A percentile compares a stretch with the other conserved stretches of the same genome.
phyloP scores from a whole-genome alignment of 495 filamentous ascomycete genomes.

The Rhizodiscina lignyota region DNA sequence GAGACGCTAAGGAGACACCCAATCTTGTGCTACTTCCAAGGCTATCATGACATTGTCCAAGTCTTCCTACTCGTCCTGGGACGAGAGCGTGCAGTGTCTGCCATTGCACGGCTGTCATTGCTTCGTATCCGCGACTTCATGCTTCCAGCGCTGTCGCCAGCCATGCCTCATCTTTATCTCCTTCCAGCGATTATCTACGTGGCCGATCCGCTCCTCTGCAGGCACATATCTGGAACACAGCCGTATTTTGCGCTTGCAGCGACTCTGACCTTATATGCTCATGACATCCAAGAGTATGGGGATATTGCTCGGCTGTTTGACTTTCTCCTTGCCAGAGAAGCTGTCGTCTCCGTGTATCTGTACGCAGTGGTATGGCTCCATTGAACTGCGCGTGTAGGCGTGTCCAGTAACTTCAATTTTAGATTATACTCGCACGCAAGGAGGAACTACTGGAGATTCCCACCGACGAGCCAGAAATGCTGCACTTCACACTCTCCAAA shows the following conservation, averaged over 20 bases:
- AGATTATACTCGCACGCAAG: constrained; percentile 64
- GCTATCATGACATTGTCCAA: constrained; percentile 96
- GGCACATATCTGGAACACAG: constrained; percentile 57
- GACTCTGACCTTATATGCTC: constrained; percentile 86
- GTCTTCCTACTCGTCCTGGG: constrained; percentile 82
- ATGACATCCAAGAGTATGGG: constrained; percentile 80
- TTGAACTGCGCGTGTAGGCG: neutral
- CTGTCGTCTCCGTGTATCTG: constrained; percentile 74
- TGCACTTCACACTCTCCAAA: constrained; percentile 77
- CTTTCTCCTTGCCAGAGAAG: constrained; percentile 68
- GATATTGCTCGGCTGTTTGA: constrained; percentile 84
- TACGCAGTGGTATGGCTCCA: constrained; percentile 43
- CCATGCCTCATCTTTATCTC: constrained; percentile 65
- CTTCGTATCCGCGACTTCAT: constrained; percentile 93
- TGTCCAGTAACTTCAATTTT: constrained; percentile 1
- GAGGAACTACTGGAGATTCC: constrained; percentile 70
- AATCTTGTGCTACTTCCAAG: constrained; percentile 90
- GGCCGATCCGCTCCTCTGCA: constrained; percentile 47
- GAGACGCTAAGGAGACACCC: constrained; percentile 65
- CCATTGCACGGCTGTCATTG: constrained; percentile 64
- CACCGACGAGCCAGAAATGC: constrained; percentile 79
- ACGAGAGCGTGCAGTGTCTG: constrained; percentile 29
- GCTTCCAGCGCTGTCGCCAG: constrained; percentile 73
- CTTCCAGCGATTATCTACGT: constrained; percentile 63
- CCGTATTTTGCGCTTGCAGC: constrained; percentile 87